Base-by-base conservation (phyloP, 202 grass and related monocot species). In the Setaria italica region DNA sequence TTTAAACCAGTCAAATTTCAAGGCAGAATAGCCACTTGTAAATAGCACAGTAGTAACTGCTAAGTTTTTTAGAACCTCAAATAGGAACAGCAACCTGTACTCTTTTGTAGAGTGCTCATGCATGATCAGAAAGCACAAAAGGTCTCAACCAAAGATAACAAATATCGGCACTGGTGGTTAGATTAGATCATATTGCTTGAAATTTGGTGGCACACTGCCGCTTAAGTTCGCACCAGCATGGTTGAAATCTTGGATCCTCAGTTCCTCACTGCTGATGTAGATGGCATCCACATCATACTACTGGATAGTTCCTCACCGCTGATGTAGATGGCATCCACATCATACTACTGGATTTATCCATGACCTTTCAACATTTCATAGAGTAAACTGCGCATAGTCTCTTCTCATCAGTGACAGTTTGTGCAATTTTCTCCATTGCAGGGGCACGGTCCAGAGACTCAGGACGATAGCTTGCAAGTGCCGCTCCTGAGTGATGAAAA, bases 401-500 rank as follows among this genome's bases (percentile, higher is more conserved):
- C 20, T 49, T 17, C 43, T 46, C 43, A 15, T 7, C 14, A 15
- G 43, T 85, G 17, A 57, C 70, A 20, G 5, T 77, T 34, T 63
- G 12, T 12, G 12, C 9, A 59, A 20, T 45, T 72, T 80, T 33
- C 29, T 43, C 62, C 55, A 25, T 63, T 41, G 58, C 66, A 81
- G 80, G 67, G 82, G 43, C 47, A 78, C 15, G 49, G 14, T 4
- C 63, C 63, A 20, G 72, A 56, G 67, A 11, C 20, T 6, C 41
- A 42, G 49, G 72, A 93, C 6, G 82, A 80, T 17, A 86, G 56
- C 68, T 78, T 85, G 34, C n/a, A 71, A 59, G 72, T 33, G 64
- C 88, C 88, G 10, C 83, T 89, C 34, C 47, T 86, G 2, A 77
- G 87, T 67, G 76, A 81, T 6, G 87, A 89, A 51, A 65, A 85